Evolutionary conservation across 305 asterid species (phyloP), one percentile per base, ranked within the genome.

Genomic region (Fraxinus sp.): DNA sequence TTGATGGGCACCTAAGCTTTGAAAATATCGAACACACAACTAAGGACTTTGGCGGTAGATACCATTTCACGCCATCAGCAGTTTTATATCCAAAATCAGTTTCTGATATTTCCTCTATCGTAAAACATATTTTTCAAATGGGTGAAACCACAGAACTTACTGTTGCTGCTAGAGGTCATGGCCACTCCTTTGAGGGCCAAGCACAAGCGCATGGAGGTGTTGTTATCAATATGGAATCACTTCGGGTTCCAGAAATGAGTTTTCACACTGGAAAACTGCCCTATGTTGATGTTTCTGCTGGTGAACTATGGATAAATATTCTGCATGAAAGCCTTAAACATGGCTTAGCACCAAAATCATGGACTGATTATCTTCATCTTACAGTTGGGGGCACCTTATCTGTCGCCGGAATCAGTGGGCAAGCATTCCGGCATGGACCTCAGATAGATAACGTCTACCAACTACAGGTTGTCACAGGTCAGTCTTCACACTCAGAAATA

Each of bases 351-450:
- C 99, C 99, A 14, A 92, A 90, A 80, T 97, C 99, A 2, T 97
- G 99, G 98, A 97, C 98, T 0, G 97, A 95, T 85, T 97, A 97
- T 87, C 96, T 97, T 81, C 97, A 91, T 86, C 95, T 97, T 28
- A 92, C 98, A 0, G 97, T 97, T 22, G 99, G 99, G 4, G 99
- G 99, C 10, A 97, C 99, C 41, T 83, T 95, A 82, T 97, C 99
- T 3, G 92, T 95, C 79, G 99, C 97, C 2, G 99, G 99, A 46
- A 90, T 97, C 79, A 97, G 99, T 37, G 98, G 99, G 36, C 98
- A 97, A 83, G 99, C 99, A 14, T 95, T 97, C 87, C 75, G 64
- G 59, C 94, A 97, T 76, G 99, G 98, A 9, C 99, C 98, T 3
- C 99, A 95, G 89, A 97, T 95, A 86, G 89, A 88, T 85, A 96